Evolutionary conservation across 805 yeast genomes (phyloP).

Genomic region (Priceomyces carsonii): DNA sequence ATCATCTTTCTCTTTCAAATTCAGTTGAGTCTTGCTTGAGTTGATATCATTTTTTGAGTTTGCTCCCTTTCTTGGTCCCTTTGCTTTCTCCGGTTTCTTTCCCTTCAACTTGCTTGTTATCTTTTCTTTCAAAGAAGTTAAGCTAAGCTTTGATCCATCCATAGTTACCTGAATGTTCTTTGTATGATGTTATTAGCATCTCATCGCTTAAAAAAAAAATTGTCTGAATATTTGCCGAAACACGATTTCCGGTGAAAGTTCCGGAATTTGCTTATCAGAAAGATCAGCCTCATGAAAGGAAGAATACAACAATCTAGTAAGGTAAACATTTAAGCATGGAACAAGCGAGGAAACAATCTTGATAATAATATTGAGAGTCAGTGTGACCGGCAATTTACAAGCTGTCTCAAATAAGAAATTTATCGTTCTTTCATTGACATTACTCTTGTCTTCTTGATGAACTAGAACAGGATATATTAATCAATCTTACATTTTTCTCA

Average conservation of each 20-base stretch:
- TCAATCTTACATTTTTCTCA: too few relatives aligned
- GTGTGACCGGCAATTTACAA: too few relatives aligned
- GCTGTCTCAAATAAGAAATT: too few relatives aligned
- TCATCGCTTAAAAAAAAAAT: slow-evolving; percentile 10
- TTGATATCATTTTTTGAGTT: too few relatives aligned
- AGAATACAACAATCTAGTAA: background rate
- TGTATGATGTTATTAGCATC: slow-evolving; percentile 1
- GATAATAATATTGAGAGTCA: too few relatives aligned
- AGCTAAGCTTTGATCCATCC: slow-evolving; percentile 47
- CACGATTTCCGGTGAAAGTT: too few relatives aligned
- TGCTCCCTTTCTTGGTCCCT: slow-evolving; percentile 11
- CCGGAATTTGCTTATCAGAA: too few relatives aligned
- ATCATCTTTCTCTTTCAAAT: slow-evolving; percentile 10
- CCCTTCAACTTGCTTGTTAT: slow-evolving; percentile 51
- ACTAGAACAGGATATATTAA: too few relatives aligned
- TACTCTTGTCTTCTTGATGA: slow-evolving; percentile 1
- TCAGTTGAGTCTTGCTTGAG: slow-evolving; percentile 1
- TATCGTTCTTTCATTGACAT: background rate
- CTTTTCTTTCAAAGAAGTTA: slow-evolving; percentile 64
- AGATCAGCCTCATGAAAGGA: background rate
- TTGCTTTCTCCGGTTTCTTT: slow-evolving; percentile 4
- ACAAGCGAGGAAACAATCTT: too few relatives aligned
- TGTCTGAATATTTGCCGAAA: too few relatives aligned
- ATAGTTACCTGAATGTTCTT: slow-evolving; percentile 19
- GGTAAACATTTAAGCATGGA: too few relatives aligned